Percentiles rank a stretch among this genome's conserved stretches.
phyloP scores from a whole-genome alignment of 345 rosid genomes.

The Gossypium stocksii region DNA sequence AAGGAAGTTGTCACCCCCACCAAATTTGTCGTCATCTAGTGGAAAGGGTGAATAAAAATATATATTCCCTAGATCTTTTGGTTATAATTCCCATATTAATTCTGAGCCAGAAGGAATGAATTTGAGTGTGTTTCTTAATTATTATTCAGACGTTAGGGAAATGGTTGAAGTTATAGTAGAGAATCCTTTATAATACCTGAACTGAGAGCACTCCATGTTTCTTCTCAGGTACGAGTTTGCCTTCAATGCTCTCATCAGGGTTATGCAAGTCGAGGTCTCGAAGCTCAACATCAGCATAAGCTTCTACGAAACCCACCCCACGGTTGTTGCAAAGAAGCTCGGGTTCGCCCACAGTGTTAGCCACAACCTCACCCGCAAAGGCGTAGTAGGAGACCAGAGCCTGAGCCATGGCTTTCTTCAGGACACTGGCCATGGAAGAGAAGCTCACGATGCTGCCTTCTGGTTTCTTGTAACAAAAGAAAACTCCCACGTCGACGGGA shows the following conservation, averaged over 20 bases:
- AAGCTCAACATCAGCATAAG: constrained; percentile 50
- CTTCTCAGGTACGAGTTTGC: constrained; percentile 55
- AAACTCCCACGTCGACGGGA: constrained; percentile 49
- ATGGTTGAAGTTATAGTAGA: neutral
- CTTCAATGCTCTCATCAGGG: constrained; percentile 55
- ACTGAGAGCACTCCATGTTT: constrained; percentile 59
- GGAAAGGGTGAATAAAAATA: no score
- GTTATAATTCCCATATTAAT: no score
- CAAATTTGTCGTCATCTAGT: no score
- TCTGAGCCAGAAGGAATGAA: neutral
- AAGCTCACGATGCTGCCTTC: constrained; percentile 6
- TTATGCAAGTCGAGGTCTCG: constrained; percentile 51
- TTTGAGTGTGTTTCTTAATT: neutral
- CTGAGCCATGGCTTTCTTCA: constrained; percentile 59
- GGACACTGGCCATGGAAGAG: constrained; percentile 31
- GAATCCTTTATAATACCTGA: constrained; percentile 44
- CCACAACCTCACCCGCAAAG: constrained; percentile 65
- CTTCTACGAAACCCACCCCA: constrained; percentile 72
- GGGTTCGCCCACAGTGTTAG: constrained; percentile 58
- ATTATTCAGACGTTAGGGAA: neutral
- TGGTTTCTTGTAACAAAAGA: constrained; percentile 57
- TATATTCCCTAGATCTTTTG: no score
- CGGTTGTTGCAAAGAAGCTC: constrained; percentile 82
- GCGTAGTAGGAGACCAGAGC: constrained; percentile 72
- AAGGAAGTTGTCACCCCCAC: no score